Evolutionary conservation across 345 rosid genomes (phyloP).

Genomic region (Draba incana): DNA sequence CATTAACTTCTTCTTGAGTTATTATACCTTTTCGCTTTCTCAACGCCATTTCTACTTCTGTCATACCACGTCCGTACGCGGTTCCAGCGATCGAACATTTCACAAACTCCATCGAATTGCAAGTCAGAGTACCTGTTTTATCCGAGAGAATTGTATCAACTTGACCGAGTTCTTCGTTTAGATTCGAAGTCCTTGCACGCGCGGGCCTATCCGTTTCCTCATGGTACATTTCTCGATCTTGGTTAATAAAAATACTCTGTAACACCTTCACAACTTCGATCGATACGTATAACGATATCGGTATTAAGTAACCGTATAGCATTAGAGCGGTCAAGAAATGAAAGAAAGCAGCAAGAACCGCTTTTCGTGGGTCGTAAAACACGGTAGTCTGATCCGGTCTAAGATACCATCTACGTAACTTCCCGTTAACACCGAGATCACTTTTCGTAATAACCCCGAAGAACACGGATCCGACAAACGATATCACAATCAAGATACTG

Average conservation of each 20-base stretch:
- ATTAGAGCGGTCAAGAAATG: conserved; percentile 90
- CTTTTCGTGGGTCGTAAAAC: conserved; percentile 62
- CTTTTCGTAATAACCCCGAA: conserved; percentile 63
- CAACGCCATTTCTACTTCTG: conserved; percentile 74
- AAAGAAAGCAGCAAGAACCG: conserved; percentile 64
- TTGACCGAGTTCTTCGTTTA: conserved; percentile 97
- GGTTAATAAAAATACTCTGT: conserved; percentile 89
- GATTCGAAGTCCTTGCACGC: conserved; percentile 84
- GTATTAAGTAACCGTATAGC: conserved; percentile 92
- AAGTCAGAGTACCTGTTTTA: conserved; percentile 93
- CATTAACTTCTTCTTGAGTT: conserved; percentile 42
- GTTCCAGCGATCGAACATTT: conserved; percentile 81
- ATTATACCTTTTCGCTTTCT: conserved; percentile 44
- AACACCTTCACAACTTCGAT: conserved; percentile 90
- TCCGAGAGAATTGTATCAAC: conserved; percentile 80
- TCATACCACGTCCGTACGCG: conserved; percentile 74
- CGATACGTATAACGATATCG: conserved; percentile 84
- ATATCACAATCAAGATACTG: conserved; percentile 63
- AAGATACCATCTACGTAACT: conserved; percentile 76
- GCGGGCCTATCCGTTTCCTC: conserved; percentile 69
- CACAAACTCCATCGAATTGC: conserved; percentile 96
- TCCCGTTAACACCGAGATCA: conserved; percentile 53
- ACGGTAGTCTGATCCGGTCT: conserved; percentile 61
- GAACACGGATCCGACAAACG: conserved; percentile 67
- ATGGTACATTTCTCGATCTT: conserved; percentile 72